Conservation (phyloP, 345 rosid species). For the Euphorbia lathyris region DNA sequence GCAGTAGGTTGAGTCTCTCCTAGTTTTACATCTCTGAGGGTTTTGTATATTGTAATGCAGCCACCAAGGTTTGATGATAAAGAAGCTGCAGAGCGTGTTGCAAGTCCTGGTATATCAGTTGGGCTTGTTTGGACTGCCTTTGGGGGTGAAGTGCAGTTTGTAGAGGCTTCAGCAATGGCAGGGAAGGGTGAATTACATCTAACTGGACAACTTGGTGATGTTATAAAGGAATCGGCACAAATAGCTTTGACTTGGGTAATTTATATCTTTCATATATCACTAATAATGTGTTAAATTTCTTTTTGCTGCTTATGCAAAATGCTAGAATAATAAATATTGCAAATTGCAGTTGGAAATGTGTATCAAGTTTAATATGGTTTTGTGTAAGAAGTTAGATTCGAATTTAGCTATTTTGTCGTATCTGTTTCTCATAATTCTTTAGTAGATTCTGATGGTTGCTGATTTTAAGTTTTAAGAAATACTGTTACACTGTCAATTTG, state of each 20-base stretch:
- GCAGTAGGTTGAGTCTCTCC: constrained; percentile 8
- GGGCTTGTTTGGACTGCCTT: constrained; percentile 98
- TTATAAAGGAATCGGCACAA: constrained; percentile 96
- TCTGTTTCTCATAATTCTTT: background rate
- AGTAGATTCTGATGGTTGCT: background rate
- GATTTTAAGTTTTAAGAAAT: background rate
- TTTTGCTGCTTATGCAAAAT: background rate
- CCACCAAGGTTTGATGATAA: constrained; percentile 90
- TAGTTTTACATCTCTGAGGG: constrained; percentile 8
- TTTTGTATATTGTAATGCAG: constrained; percentile 44
- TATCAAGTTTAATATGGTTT: background rate
- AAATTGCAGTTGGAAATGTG: background rate
- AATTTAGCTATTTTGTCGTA: background rate
- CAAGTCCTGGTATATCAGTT: constrained; percentile 84
- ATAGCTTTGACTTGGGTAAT: constrained; percentile 97
- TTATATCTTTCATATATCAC: constrained; percentile 4
- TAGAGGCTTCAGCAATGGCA: constrained; percentile 85
- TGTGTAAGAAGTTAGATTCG: background rate
- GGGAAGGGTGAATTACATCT: constrained; percentile 96
- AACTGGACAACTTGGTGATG: constrained; percentile 99
- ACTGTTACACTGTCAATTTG: background rate
- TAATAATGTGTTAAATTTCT: background rate
- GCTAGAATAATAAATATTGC: background rate
- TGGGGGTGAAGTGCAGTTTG: constrained; percentile 99
- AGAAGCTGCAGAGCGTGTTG: constrained; percentile 97